Percentiles rank a stretch among this genome's conserved stretches.
phyloP scores from a whole-genome alignment of 2,329 filamentous ascomycete species.

The Furcasterigmium sp. region DNA sequence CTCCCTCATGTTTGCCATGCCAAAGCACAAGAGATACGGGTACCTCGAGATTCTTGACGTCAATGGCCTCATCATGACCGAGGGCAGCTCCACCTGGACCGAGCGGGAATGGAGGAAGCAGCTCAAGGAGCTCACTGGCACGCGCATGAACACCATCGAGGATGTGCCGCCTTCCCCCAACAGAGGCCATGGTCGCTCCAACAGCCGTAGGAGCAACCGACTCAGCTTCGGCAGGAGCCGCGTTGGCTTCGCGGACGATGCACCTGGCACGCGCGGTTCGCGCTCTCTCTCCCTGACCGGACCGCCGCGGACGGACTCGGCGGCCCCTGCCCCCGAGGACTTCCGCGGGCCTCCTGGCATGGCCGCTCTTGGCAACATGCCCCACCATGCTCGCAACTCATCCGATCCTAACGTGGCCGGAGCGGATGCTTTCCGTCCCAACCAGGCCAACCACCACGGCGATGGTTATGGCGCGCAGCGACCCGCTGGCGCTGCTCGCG shows the following conservation, averaged over 20 bases:
- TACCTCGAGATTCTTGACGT: constrained; percentile 90
- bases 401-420: constrained; percentile 36
- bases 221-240: constrained; percentile 47
- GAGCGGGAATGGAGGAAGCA: constrained; percentile 87
- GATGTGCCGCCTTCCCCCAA: constrained; percentile 26
- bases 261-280: constrained; percentile 40
- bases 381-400: constrained; percentile 38
- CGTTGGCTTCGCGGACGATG: constrained; percentile 56
- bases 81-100: constrained; percentile 71
- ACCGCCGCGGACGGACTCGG: constrained; percentile 43
- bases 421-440: constrained; percentile 16
- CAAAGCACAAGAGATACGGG: constrained; percentile 78
- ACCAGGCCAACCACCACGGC: constrained; percentile 17
- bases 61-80: constrained; percentile 68
- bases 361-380: constrained; percentile 18
- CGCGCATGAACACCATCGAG: constrained; percentile 64
- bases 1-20: constrained; percentile 98
- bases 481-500: constrained; percentile 28
- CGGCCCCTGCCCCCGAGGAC: constrained; percentile 36
- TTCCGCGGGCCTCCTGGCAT: constrained; percentile 27
- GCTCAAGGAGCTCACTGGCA: constrained; percentile 81
- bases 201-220: constrained; percentile 53
- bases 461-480: constrained; percentile 25
- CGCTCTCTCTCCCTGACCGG: constrained; percentile 45
- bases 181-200: constrained; percentile 44